These are phyloP conservation scores for Plasmodium yoelii DNA, from an alignment of 169 alveolate species.

Conservation along the genomic window DNA sequence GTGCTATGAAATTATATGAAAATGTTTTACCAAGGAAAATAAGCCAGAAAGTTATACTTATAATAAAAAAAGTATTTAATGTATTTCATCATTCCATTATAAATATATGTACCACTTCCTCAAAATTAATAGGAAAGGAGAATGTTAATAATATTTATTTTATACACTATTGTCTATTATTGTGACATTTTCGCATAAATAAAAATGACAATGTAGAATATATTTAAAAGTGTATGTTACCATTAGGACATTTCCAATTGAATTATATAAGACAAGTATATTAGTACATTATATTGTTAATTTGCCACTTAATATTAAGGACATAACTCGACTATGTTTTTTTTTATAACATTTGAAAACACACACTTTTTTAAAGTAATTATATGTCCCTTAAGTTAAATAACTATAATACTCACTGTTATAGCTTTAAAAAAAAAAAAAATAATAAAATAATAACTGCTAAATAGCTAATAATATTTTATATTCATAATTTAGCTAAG, in stretches of 20 bases:
- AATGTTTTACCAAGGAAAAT: neutral
- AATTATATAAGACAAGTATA: no score
- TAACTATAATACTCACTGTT: neutral
- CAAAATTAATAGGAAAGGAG: no score
- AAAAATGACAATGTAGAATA: no score
- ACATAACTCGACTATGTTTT: constrained; percentile 13
- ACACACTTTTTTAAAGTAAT: neutral
- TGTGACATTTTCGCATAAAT: no score
- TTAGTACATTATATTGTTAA: neutral
- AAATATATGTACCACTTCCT: neutral
- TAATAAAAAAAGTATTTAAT: neutral
- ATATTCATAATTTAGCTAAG: constrained; percentile 34
- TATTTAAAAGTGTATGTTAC: no score
- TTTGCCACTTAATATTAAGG: constrained; percentile 1
- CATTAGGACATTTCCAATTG: no score
- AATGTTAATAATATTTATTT: no score
- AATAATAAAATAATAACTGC: constrained; percentile 13
- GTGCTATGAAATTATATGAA: neutral
- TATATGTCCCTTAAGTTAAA: neutral
- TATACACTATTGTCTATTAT: no score
- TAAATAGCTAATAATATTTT: constrained; percentile 43
- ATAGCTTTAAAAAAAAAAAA: constrained; percentile 35
- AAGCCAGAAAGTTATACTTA: neutral
- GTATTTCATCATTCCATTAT: neutral
- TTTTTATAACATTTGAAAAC: neutral